Evolutionary conservation across 2,329 filamentous ascomycete species (phyloP), one percentile per base, ranked within the genome.

Genomic region (Fusarium citri): DNA sequence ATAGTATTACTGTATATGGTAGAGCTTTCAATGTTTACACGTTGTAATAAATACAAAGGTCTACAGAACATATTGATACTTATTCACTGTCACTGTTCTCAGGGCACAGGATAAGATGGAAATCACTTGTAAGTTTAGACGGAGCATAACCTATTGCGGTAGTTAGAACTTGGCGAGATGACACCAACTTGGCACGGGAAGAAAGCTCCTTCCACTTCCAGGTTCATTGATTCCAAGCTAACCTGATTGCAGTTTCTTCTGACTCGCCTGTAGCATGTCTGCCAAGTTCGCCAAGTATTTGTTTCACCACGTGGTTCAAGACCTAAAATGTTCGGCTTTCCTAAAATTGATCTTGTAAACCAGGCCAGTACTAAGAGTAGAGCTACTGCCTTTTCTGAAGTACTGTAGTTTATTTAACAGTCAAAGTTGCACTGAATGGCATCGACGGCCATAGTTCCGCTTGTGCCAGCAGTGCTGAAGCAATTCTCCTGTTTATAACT

Each of bases 1-100:
- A 12, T 12, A 12, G 11, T 28, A 28, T 12, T 12, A 5, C 6
- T 28, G 11, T 28, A 28, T 4, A 12, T 5, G 26, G 11, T 12
- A 28, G 11, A 14, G 6, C 3, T 26, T 30, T 14, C 5, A 7
- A 11, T 30, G 12, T 12, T 28, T 28, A 7, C 12, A 30, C 28
- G 5, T 2, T 2, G 12, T 2, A 30, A 14, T 14, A 2, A 30
- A 14, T 3, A 30, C 2, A 30, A 14, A 30, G 12, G 28, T 30
- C 5, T 7, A 1, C 8, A 15, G 28, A 2, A 30, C 6, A 15
- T 3, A 30, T 8, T 0, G 7, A 30, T 1, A 15, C 15, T 15
- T 30, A 30, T 30, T 6, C 5, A 14, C 12, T 1, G 12, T 30
- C 2, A 30, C 12, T 30, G 12, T 30, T 15, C 7, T 15, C 28